These are phyloP conservation scores for Nothophytophthora sp. DNA, from an alignment of 352 stramenopile species.

Conservation along the genomic window DNA sequence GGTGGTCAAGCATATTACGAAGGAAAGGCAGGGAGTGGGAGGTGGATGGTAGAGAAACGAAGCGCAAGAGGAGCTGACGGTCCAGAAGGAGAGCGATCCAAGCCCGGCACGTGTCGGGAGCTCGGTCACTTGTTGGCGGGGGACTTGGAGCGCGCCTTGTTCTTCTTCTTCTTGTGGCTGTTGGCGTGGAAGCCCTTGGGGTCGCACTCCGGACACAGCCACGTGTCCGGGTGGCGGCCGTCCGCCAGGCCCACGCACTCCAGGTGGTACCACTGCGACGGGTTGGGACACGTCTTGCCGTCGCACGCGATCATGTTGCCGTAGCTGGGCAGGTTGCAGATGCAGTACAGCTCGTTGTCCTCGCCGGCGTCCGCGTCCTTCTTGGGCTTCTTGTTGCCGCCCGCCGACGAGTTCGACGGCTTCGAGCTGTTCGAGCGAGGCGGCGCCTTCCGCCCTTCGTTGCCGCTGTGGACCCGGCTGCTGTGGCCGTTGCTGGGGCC, in stretches of 20 bases:
- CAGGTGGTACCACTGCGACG: conserved; percentile 88
- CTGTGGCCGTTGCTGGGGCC: conserved; percentile 19
- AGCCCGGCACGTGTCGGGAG: background rate
- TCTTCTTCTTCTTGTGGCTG: conserved; percentile 89
- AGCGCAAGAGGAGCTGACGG: background rate
- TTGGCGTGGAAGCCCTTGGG: conserved; percentile 71
- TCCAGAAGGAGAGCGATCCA: too few species aligned
- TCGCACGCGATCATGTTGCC: conserved; percentile 91
- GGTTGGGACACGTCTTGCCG: conserved; percentile 86
- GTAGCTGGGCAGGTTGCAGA: conserved; percentile 87
- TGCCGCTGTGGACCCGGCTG: conserved; percentile 7
- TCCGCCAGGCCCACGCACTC: conserved; percentile 85
- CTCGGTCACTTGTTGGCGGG: conserved; percentile 58
- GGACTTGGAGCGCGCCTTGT: conserved; percentile 77
- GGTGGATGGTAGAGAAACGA: conserved; percentile 2
- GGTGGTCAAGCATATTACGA: conserved; percentile 32
- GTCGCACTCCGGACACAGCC: conserved; percentile 87
- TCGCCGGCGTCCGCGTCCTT: conserved; percentile 69
- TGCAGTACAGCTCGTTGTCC: conserved; percentile 89
- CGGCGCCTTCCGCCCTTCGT: conserved; percentile 31
- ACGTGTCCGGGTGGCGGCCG: conserved; percentile 81
- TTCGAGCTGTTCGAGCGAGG: conserved; percentile 21
- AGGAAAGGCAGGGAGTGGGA: conserved; percentile 16
- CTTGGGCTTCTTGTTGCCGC: conserved; percentile 63
- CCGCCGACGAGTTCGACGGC: conserved; percentile 13